Evolutionary conservation across 169 alveolate species (phyloP), one percentile per base, ranked within the genome.

Genomic region (Hammondia hammondi): DNA sequence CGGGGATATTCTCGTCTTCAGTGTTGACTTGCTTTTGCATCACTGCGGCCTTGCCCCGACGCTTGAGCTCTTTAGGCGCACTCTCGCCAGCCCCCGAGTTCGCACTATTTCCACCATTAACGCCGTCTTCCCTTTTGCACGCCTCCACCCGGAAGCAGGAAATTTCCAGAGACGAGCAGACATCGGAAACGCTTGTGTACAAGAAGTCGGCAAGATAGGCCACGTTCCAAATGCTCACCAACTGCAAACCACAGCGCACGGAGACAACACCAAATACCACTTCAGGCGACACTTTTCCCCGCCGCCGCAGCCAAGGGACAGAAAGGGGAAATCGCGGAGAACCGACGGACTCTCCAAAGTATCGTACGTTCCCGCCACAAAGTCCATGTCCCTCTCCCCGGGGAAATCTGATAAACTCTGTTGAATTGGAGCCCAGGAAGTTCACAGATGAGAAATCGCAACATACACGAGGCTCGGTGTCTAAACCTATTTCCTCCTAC

Each of bases 161-260:
- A 17, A 85, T 93, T 14, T 56, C 91, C 35, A 93, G 43, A 12
- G 89, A 84, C n/a, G 48, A 52, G 29, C 95, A 93, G 19, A 93
- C 90, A 81, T 93, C 95, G 17, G 93, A 71, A 21, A 93, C 95
- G 56, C 70, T 91, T 27, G 95, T 93, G 90, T 72, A 87, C 5
- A 85, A 88, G 84, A 93, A 93, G 85, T 93, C 95, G 32, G 92
- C 91, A 27, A 93, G 90, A 48, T 93, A 93, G 27, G 71, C 24
- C 57, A 88, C 21, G 72, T 93, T 93, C 81, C 90, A 93, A 12
- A 72, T 5, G 90, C 93, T 81, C 35, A 87, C 95, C 46, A 71
- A 90, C 95, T 93, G 93, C 56, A 21, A 4, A 67, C 5, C 24
- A 52, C 61, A 52, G 24, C 10, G 61, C 10, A 52, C 61, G 24